Conservation (phyloP, 2,329 filamentous ascomycete genomes). For the Clarireedia sp. region DNA sequence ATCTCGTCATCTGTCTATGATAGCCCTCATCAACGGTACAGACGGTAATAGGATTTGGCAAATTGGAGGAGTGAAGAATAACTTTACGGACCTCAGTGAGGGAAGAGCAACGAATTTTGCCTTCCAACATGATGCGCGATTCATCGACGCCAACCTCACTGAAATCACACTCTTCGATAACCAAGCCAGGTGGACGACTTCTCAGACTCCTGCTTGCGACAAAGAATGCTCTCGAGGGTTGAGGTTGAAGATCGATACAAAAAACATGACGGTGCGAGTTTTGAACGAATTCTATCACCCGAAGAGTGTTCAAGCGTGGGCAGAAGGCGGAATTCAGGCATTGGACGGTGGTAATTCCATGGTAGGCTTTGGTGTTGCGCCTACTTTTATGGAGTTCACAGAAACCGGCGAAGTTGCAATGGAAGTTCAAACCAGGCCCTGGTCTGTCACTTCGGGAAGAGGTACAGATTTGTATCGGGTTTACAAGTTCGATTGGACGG, state of each 20-base stretch:
- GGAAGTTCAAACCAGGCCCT: constrained; percentile 35
- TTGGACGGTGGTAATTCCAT: constrained; percentile 39
- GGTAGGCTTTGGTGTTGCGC: constrained; percentile 42
- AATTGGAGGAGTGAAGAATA: constrained; percentile 37
- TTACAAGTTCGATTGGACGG: constrained; percentile 25
- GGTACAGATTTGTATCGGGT: constrained; percentile 22
- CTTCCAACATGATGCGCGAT: constrained; percentile 40
- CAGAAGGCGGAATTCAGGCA: constrained; percentile 38
- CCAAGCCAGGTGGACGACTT: constrained; percentile 23
- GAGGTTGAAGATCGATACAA: constrained; percentile 33
- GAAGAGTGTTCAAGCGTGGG: constrained; percentile 32
- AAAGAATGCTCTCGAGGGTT: constrained; percentile 26
- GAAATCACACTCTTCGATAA: constrained; percentile 24
- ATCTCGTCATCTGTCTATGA: constrained; percentile 36
- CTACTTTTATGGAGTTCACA: constrained; percentile 41
- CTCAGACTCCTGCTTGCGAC: constrained; percentile 1
- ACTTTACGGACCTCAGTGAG: constrained; percentile 30
- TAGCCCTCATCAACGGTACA: constrained; percentile 38
- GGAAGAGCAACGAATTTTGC: constrained; percentile 38
- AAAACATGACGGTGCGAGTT: constrained; percentile 36
- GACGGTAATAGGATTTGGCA: constrained; percentile 40
- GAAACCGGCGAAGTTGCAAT: constrained; percentile 34
- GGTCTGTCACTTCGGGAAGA: constrained; percentile 19
- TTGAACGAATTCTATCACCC: constrained; percentile 34
- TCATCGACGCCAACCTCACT: constrained; percentile 25